Conservation (phyloP, 2,329 filamentous ascomycete genomes). For the Coccinonectria pachysandricola region DNA sequence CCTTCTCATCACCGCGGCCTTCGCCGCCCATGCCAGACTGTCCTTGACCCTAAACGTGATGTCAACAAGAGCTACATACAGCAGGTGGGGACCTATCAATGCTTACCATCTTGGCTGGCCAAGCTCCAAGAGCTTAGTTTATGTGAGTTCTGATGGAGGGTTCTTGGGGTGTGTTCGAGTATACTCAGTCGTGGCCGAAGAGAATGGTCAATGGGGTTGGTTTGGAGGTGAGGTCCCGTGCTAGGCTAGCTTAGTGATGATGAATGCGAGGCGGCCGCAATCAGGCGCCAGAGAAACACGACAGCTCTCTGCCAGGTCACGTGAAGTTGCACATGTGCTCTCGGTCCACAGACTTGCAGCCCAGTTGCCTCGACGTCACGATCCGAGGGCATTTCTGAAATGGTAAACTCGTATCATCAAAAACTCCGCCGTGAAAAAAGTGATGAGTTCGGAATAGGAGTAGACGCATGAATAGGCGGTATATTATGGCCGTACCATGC, state of each 20-base stretch:
- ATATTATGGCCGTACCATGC: too few relatives aligned
- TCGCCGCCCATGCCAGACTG: slow-evolving; percentile 80
- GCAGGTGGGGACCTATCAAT: slow-evolving; percentile 4
- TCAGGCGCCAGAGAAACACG: slow-evolving; percentile 38
- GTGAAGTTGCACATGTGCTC: too few relatives aligned
- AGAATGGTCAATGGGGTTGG: slow-evolving; percentile 14
- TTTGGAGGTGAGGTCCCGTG: slow-evolving; percentile 14
- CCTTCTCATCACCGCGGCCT: slow-evolving; percentile 75
- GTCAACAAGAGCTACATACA: slow-evolving; percentile 6
- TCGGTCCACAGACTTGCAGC: too few relatives aligned
- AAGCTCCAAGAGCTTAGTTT: slow-evolving; percentile 20
- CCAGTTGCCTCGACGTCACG: too few relatives aligned
- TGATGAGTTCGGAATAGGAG: too few relatives aligned
- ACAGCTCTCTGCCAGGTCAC: slow-evolving; percentile 26
- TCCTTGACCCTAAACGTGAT: slow-evolving; percentile 55
- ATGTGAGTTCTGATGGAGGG: too few relatives aligned
- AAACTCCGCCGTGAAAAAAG: too few relatives aligned
- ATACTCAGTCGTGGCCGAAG: slow-evolving; percentile 5
- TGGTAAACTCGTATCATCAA: too few relatives aligned
- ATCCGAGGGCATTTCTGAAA: too few relatives aligned
- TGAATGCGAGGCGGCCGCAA: slow-evolving; percentile 22
- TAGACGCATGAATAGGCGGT: too few relatives aligned
- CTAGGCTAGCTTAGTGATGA: slow-evolving; percentile 22
- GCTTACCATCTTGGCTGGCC: slow-evolving; percentile 26
- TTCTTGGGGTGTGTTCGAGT: too few relatives aligned